Evolutionary conservation across 2,329 filamentous ascomycete species (phyloP).

Genomic region (Plectosphaerella plurivora): DNA sequence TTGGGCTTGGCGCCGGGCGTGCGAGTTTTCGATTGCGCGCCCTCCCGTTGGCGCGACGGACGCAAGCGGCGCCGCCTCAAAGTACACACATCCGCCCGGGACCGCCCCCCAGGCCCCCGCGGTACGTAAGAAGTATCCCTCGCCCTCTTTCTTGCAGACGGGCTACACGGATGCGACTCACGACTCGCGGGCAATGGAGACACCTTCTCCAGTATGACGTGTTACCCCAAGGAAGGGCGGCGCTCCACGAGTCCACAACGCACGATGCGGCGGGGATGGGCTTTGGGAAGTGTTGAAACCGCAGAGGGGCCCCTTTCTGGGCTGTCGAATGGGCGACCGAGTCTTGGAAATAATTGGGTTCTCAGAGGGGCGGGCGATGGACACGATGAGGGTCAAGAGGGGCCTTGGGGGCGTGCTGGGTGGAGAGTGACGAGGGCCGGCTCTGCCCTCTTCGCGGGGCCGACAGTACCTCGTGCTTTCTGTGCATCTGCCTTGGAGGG

Average conservation of each 20-base stretch:
- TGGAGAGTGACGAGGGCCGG: not conserved
- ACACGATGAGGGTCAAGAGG: too few species aligned
- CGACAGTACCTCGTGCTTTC: not conserved
- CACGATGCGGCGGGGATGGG: not conserved
- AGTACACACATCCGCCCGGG: too few species aligned
- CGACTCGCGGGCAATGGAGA: not conserved
- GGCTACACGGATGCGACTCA: not conserved
- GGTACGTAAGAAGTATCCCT: constrained; percentile 1
- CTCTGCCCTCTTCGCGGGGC: not conserved
- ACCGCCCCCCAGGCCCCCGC: too few species aligned
- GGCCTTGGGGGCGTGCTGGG: not conserved
- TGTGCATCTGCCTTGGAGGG: too few species aligned
- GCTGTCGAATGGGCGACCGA: not conserved
- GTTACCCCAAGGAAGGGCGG: not conserved
- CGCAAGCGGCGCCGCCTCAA: too few species aligned
- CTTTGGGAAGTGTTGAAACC: too few species aligned
- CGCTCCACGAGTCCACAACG: not conserved
- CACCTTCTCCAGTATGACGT: not conserved
- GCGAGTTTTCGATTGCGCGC: too few species aligned
- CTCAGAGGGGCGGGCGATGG: not conserved
- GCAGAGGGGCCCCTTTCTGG: not conserved
- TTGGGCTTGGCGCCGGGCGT: too few species aligned
- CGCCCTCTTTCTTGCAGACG: not conserved
- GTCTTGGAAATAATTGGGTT: not conserved
- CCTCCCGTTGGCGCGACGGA: too few species aligned